Percentiles rank a stretch among this genome's conserved stretches.
Evolutionary conservation across 441 rosid species (phyloP).

Genomic region (Arabidopsis hybrid): DNA sequence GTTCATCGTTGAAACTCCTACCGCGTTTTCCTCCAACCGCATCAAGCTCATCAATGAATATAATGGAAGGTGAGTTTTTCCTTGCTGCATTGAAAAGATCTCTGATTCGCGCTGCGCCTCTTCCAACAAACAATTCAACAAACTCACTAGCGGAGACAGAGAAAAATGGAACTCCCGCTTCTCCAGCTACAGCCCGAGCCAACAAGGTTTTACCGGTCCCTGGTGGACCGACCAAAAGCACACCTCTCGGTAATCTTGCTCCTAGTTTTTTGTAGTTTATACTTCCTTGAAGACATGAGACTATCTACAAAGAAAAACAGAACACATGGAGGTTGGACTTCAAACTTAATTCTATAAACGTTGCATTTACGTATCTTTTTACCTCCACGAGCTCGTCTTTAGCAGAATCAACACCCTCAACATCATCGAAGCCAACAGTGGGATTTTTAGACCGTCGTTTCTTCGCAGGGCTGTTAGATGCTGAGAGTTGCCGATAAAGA

Average conservation of each 20-base stretch:
- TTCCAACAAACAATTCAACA: slow-evolving; percentile 94
- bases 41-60: slow-evolving; percentile 93
- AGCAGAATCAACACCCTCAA: slow-evolving; percentile 96
- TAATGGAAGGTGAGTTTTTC: slow-evolving; percentile 79
- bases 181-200: slow-evolving; percentile 98
- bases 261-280: slow-evolving; percentile 84
- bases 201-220: slow-evolving; percentile 97
- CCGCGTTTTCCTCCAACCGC: slow-evolving; percentile 97
- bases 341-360: background rate
- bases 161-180: slow-evolving; percentile 94
- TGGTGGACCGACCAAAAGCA: slow-evolving; percentile 93
- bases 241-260: slow-evolving; percentile 92
- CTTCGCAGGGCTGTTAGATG: slow-evolving; percentile 84
- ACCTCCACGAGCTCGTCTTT: slow-evolving; percentile 96
- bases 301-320: slow-evolving; percentile 65
- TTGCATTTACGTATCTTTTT: background rate
- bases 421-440: slow-evolving; percentile 80
- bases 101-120: slow-evolving; percentile 95
- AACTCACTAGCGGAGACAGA: slow-evolving; percentile 96
- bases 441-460: slow-evolving; percentile 69
- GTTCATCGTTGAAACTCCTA: slow-evolving; percentile 96
- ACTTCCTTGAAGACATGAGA: slow-evolving; percentile 95
- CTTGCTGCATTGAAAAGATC: slow-evolving; percentile 82
- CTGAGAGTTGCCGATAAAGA: slow-evolving; percentile 88
- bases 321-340: background rate